Evolutionary conservation across 768 basidiomycete genomes (phyloP).

Genomic region (Boletellus ananas): DNA sequence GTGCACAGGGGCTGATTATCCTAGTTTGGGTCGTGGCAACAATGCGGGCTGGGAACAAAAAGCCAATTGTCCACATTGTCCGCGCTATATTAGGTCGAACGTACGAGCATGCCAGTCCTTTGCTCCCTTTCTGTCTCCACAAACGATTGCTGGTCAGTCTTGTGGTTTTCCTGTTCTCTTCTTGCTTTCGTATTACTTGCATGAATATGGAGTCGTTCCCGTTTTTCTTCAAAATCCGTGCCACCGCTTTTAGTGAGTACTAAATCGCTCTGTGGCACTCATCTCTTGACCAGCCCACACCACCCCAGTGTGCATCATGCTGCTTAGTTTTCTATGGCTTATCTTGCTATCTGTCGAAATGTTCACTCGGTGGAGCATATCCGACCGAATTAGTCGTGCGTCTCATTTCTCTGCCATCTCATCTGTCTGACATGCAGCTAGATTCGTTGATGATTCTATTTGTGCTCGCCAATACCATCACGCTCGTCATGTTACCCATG

Average conservation of each 20-base stretch:
- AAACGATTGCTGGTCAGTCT: constrained; percentile 19
- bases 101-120: background rate
- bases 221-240: constrained; percentile 29
- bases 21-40: background rate
- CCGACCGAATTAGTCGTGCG: constrained; percentile 47
- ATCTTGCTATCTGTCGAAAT: constrained; percentile 44
- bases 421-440: constrained; percentile 2
- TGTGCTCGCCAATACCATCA: constrained; percentile 38
- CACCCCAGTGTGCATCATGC: constrained; percentile 38
- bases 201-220: constrained; percentile 29
- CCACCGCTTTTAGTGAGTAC: constrained; percentile 28
- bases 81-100: constrained; percentile 4
- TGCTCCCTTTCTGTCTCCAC: constrained; percentile 8
- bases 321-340: constrained; percentile 48
- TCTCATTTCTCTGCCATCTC: background rate
- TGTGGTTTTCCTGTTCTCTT: constrained; percentile 23
- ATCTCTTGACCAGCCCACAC: background rate
- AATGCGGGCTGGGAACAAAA: constrained; percentile 17
- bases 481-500: constrained; percentile 39
- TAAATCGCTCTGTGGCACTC: background rate
- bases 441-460: constrained; percentile 43
- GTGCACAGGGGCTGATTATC: constrained; percentile 23
- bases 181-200: background rate
- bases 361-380: constrained; percentile 44
- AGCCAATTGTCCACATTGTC: constrained; percentile 15